phyloP scores from a whole-genome alignment of 345 rosid genomes.

The Euphorbia lathyris region DNA sequence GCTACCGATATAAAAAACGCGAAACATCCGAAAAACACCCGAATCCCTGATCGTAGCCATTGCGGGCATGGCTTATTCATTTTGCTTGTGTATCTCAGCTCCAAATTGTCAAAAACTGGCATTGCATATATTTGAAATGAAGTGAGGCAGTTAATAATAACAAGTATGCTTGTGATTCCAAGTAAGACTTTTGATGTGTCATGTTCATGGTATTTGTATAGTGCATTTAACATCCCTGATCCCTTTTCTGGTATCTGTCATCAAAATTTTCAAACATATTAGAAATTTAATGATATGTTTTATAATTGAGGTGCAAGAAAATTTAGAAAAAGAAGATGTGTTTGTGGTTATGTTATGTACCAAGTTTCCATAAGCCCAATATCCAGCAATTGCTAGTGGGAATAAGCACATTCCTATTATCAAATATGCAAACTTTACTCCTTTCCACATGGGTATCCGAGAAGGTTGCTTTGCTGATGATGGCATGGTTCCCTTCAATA shows the following conservation, averaged over 20 bases:
- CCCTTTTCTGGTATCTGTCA: slow-evolving; percentile 39
- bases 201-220: slow-evolving; percentile 33
- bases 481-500: slow-evolving; percentile 60
- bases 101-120: slow-evolving; percentile 60
- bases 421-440: slow-evolving; percentile 48
- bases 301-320: no score
- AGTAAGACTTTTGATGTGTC: slow-evolving; percentile 35
- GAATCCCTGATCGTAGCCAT: slow-evolving; percentile 44
- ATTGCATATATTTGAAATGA: slow-evolving; percentile 61
- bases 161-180: slow-evolving; percentile 40
- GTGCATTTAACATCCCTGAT: slow-evolving; percentile 42
- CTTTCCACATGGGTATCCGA: slow-evolving; percentile 57
- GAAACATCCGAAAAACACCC: slow-evolving; percentile 45
- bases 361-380: slow-evolving; percentile 52
- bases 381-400: slow-evolving; percentile 54
- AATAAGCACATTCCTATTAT: slow-evolving; percentile 48
- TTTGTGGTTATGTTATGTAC: slow-evolving; percentile 25
- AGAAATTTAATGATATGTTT: neutral
- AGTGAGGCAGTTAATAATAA: slow-evolving; percentile 52
- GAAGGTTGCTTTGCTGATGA: slow-evolving; percentile 45
- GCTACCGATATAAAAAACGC: slow-evolving; percentile 49
- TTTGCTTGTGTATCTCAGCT: slow-evolving; percentile 43
- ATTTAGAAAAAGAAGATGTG: neutral
- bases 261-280: neutral
- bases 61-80: slow-evolving; percentile 44